These are phyloP conservation scores for Phanerochaete sordida DNA, from an alignment of 768 basidiomycete genomes.

Conservation along the genomic window DNA sequence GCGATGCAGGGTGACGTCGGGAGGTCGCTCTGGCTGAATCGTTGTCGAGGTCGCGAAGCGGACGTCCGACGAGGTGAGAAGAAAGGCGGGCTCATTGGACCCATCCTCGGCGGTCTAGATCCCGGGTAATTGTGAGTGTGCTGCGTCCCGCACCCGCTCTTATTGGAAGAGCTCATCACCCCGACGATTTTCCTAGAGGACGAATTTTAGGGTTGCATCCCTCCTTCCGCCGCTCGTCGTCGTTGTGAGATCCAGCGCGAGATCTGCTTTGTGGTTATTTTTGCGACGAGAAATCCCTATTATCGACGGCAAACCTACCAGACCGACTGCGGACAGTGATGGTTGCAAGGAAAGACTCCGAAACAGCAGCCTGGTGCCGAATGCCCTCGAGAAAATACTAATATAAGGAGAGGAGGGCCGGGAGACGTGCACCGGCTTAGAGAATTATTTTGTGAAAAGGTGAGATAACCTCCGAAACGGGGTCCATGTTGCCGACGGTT, in stretches of 20 bases:
- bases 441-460: neutral
- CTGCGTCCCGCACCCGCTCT: neutral
- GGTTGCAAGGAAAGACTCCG: neutral
- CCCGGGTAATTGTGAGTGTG: neutral
- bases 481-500: neutral
- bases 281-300: neutral
- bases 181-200: neutral
- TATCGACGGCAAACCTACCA: neutral
- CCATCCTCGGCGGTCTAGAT: neutral
- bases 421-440: neutral
- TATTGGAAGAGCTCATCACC: neutral
- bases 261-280: neutral
- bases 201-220: neutral
- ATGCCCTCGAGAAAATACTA: neutral
- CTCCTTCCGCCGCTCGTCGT: neutral
- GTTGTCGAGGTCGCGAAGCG: neutral
- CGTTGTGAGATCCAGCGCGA: neutral
- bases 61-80: neutral
- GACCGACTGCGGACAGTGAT: neutral
- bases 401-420: neutral
- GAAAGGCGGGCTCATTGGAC: neutral
- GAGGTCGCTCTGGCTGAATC: neutral
- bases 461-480: slow-evolving; percentile 1
- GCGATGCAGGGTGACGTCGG: neutral
- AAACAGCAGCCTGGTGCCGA: neutral